A percentile compares a stretch with the other conserved stretches of the same genome.
Evolutionary conservation across 2,329 filamentous ascomycete genomes (phyloP).

Genomic region (Lomentospora prolificans): DNA sequence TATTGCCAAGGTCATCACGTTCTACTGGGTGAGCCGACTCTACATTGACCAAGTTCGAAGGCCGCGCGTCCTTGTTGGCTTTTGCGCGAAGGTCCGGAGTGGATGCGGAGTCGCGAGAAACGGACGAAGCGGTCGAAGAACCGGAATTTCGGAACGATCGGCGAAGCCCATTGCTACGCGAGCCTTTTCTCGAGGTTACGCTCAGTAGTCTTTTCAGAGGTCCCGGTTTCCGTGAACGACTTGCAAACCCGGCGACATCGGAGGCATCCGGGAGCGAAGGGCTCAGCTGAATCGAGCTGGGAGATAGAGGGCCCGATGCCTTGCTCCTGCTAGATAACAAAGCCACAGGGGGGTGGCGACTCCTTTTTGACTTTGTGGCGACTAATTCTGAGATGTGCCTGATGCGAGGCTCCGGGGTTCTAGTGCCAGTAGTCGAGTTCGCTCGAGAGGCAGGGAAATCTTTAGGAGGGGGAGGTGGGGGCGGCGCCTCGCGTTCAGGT

Average conservation of each 20-base stretch:
- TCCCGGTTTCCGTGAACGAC: slow-evolving; percentile 1
- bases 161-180: background rate
- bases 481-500: slow-evolving; percentile 15
- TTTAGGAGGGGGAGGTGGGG: slow-evolving; percentile 26
- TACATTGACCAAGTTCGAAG: background rate
- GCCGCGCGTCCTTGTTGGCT: background rate
- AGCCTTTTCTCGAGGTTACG: slow-evolving; percentile 4
- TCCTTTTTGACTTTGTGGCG: slow-evolving; percentile 11
- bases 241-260: slow-evolving; percentile 14
- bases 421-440: slow-evolving; percentile 1
- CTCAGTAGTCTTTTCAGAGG: slow-evolving; percentile 5
- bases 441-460: slow-evolving; percentile 14
- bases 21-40: background rate
- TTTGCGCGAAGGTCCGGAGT: slow-evolving; percentile 1
- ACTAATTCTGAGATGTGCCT: slow-evolving; percentile 10
- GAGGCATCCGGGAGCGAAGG: slow-evolving; percentile 21
- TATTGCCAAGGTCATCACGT: background rate
- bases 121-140: background rate
- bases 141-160: slow-evolving; percentile 4
- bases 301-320: slow-evolving; percentile 13
- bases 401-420: slow-evolving; percentile 8
- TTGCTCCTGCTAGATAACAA: slow-evolving; percentile 13
- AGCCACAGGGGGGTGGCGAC: slow-evolving; percentile 14
- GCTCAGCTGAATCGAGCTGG: slow-evolving; percentile 17
- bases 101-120: background rate